These are phyloP conservation scores for Schwanniomyces sp. DNA, from an alignment of 805 yeast genomes.

Conservation along the genomic window DNA sequence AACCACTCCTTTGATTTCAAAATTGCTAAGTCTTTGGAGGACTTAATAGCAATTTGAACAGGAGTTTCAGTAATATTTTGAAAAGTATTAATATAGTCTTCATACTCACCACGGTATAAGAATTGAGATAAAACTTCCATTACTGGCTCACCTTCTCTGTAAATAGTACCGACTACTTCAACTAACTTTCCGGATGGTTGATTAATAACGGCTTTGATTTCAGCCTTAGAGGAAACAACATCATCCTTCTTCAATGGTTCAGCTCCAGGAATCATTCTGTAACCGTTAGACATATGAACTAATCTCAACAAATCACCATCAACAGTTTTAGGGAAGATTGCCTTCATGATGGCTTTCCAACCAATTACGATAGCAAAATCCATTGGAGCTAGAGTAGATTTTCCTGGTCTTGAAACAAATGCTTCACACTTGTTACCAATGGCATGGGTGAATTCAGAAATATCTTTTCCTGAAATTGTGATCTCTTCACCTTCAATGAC, in stretches of 20 bases:
- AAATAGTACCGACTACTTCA: conserved; percentile 87
- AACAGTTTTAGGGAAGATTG: conserved; percentile 94
- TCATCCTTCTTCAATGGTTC: conserved; percentile 88
- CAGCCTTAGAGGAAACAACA: conserved; percentile 77
- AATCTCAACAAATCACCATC: conserved; percentile 94
- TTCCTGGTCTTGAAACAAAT: conserved; percentile 84
- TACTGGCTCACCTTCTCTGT: conserved; percentile 73
- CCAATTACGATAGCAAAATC: conserved; percentile 98
- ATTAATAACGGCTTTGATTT: conserved; percentile 83
- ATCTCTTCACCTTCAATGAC: conserved; percentile 69
- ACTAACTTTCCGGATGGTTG: conserved; percentile 94
- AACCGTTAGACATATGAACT: conserved; percentile 94
- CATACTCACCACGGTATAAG: conserved; percentile 92
- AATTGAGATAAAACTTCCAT: conserved; percentile 94
- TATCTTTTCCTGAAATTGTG: conserved; percentile 70
- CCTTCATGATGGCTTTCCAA: conserved; percentile 96
- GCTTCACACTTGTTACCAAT: conserved; percentile 97
- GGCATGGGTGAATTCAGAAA: conserved; percentile 93
- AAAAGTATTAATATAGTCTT: conserved; percentile 89
- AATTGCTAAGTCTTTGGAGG: conserved; percentile 89
- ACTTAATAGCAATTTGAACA: conserved; percentile 67
- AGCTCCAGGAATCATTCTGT: conserved; percentile 90
- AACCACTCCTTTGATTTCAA: conserved; percentile 97
- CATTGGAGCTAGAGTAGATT: conserved; percentile 92
- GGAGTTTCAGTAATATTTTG: conserved; percentile 86